A percentile compares a stretch with the other conserved stretches of the same genome.
These are phyloP conservation scores for Alternaria conjuncta DNA, from an alignment of 2,329 filamentous ascomycete genomes.

Conservation along the genomic window DNA sequence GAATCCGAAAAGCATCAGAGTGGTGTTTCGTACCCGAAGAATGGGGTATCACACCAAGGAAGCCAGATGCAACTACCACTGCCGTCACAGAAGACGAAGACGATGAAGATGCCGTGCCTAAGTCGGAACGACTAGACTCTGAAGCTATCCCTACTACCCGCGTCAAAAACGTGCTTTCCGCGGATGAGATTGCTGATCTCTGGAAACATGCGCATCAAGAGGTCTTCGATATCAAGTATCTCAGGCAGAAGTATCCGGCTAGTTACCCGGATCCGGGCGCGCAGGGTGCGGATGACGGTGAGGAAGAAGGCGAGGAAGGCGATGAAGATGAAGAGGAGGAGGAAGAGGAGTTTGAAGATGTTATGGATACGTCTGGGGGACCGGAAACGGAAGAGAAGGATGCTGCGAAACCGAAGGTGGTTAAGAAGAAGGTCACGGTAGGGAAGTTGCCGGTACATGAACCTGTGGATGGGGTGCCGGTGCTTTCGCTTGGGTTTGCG, in stretches of 20 bases:
- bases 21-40: conserved; percentile 40
- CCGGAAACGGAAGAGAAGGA: conserved; percentile 5
- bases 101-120: conserved; percentile 9
- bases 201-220: conserved; percentile 31
- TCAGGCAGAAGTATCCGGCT: conserved; percentile 10
- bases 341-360: conserved; percentile 27
- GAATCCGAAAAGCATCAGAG: conserved; percentile 34
- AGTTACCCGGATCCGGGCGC: conserved; percentile 8
- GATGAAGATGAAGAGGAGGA: conserved; percentile 24
- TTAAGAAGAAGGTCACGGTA: conserved; percentile 3
- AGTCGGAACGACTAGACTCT: conserved; percentile 14
- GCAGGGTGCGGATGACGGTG: conserved; percentile 11
- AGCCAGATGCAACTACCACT: neutral
- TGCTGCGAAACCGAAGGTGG: conserved; percentile 9
- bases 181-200: conserved; percentile 26
- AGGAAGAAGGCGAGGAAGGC: conserved; percentile 22
- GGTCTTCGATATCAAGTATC: conserved; percentile 26
- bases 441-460: conserved; percentile 16
- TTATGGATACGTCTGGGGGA: conserved; percentile 22
- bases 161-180: conserved; percentile 23
- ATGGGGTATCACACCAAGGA: conserved; percentile 35
- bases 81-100: conserved; percentile 12
- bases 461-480: conserved; percentile 22
- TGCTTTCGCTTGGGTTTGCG: conserved; percentile 29
- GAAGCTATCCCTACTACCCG: conserved; percentile 22